phyloP scores from a whole-genome alignment of 2,329 filamentous ascomycete species.

The Aschersonia sp. region DNA sequence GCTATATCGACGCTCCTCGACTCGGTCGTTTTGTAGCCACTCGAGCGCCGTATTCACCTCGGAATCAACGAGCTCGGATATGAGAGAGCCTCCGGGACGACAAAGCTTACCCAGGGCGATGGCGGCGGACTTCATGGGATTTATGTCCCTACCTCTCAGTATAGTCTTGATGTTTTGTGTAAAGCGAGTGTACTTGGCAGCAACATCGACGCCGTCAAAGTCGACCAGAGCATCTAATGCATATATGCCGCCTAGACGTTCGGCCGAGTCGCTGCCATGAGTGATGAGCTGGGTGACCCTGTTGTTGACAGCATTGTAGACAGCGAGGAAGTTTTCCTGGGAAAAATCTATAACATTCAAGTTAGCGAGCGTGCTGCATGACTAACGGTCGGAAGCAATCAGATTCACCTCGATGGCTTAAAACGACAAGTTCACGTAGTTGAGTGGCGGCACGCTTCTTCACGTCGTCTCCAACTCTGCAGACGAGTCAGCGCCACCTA shows the following conservation, averaged over 20 bases:
- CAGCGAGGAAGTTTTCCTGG: constrained; percentile 57
- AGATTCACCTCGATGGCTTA: constrained; percentile 37
- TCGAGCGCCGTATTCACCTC: constrained; percentile 94
- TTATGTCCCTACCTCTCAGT: constrained; percentile 79
- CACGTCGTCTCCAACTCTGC: constrained; percentile 28
- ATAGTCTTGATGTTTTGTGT: constrained; percentile 80
- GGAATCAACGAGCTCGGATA: constrained; percentile 89
- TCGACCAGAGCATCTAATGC: constrained; percentile 88
- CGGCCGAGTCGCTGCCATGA: constrained; percentile 72
- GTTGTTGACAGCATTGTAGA: constrained; percentile 42
- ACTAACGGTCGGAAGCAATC: neutral
- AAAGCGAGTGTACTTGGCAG: constrained; percentile 88
- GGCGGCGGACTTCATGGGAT: constrained; percentile 81
- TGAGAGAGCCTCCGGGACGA: constrained; percentile 81
- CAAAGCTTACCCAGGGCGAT: constrained; percentile 82
- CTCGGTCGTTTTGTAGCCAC: constrained; percentile 88
- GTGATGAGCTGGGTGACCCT: constrained; percentile 55
- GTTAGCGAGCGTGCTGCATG: neutral
- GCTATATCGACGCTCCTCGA: constrained; percentile 86
- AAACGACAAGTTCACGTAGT: constrained; percentile 38
- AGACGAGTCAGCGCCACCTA: constrained; percentile 6
- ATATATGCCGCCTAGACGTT: constrained; percentile 82
- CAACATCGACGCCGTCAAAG: constrained; percentile 88
- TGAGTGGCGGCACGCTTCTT: constrained; percentile 37
- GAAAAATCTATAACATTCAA: constrained; percentile 46